phyloP scores from a whole-genome alignment of 2,329 filamentous ascomycete species.

The Plectosphaerella plurivora region DNA sequence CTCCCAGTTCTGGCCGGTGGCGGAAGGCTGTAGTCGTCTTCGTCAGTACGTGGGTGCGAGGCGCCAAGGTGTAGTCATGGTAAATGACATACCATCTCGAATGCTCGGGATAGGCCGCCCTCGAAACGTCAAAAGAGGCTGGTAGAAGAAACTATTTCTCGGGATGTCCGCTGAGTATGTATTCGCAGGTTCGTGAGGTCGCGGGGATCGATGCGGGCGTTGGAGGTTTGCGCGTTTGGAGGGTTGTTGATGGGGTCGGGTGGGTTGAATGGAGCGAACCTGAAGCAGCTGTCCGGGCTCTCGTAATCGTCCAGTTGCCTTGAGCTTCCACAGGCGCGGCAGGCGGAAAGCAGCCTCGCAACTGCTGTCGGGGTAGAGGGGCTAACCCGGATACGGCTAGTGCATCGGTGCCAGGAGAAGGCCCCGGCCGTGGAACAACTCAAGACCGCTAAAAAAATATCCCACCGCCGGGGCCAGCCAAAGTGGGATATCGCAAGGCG shows the following conservation, averaged over 20 bases:
- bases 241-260: constrained; percentile 11
- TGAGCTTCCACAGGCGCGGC: constrained; percentile 12
- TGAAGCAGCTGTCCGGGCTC: constrained; percentile 7
- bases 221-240: constrained; percentile 1
- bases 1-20: constrained; percentile 93
- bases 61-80: background rate
- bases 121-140: constrained; percentile 3
- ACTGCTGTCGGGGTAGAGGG: constrained; percentile 9
- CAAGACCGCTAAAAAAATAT: constrained; percentile 16
- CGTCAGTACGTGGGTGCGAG: constrained; percentile 18
- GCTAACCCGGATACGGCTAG: constrained; percentile 8
- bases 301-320: constrained; percentile 18
- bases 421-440: constrained; percentile 14
- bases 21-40: constrained; percentile 75
- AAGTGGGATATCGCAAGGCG: constrained; percentile 14
- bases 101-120: constrained; percentile 22
- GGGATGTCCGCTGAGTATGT: background rate
- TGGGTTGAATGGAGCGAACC: constrained; percentile 1
- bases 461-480: constrained; percentile 13
- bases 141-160: background rate
- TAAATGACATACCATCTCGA: constrained; percentile 34
- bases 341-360: constrained; percentile 11
- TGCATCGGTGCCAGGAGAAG: background rate
- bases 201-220: constrained; percentile 4
- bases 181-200: background rate